phyloP scores from a whole-genome alignment of 163 green algal genomes.

The Prototheca wickerhamii region DNA sequence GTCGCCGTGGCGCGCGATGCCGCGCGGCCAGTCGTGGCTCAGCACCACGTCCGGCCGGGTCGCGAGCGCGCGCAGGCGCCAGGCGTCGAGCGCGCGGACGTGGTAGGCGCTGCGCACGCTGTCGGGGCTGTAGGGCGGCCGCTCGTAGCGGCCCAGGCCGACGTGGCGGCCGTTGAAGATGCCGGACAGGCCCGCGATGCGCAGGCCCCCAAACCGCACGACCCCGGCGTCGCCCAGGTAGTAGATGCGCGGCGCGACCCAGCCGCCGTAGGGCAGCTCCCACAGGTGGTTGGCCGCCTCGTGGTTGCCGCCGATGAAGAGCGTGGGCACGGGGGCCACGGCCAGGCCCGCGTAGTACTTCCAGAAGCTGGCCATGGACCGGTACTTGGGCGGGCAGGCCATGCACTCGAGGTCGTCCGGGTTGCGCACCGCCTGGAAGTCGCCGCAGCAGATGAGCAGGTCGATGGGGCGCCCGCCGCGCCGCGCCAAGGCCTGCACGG shows the following conservation, averaged over 20 bases:
- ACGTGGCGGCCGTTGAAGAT: slow-evolving; percentile 82
- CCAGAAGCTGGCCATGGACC: slow-evolving; percentile 82
- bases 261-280: slow-evolving; percentile 95
- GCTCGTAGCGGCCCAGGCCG: slow-evolving; percentile 70
- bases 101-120: slow-evolving; percentile 87
- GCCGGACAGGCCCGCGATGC: slow-evolving; percentile 89
- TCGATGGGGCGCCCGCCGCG: slow-evolving; percentile 71
- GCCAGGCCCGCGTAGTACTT: slow-evolving; percentile 88
- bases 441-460: slow-evolving; percentile 93
- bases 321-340: slow-evolving; percentile 71
- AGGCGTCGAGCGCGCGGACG: slow-evolving; percentile 65
- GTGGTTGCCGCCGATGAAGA: slow-evolving; percentile 97
- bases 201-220: slow-evolving; percentile 84
- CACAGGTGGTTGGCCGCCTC: slow-evolving; percentile 91
- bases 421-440: slow-evolving; percentile 97
- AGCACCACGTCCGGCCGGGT: slow-evolving; percentile 71
- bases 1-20: slow-evolving; percentile 80
- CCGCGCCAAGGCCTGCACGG: slow-evolving; percentile 68
- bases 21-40: slow-evolving; percentile 91
- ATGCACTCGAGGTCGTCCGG: slow-evolving; percentile 89
- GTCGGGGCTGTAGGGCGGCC: slow-evolving; percentile 64
- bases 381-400: slow-evolving; percentile 88
- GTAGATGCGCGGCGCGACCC: slow-evolving; percentile 90
- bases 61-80: neutral
- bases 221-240: slow-evolving; percentile 88